Base-by-base conservation (phyloP, 768 basidiomycete species). In the Mycena haematopus region DNA sequence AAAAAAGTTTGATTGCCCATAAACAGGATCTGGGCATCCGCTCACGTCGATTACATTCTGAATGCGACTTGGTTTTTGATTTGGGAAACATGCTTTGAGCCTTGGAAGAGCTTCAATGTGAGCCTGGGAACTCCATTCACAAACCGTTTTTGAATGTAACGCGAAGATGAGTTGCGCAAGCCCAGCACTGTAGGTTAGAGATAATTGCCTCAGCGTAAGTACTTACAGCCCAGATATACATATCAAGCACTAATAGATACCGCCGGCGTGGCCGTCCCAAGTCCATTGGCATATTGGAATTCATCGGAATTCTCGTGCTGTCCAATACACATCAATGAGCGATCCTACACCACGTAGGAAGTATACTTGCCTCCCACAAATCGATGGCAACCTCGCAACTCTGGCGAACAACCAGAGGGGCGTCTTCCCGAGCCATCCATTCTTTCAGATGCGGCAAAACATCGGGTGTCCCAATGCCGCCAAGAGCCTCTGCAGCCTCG, bases 401-500 rank as follows among this genome's bases (percentile, higher is more conserved):
- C 77, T 99, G 96, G 57, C 90, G 85, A 3, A 99, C 97, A 22
- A 99, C 96, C 15, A 84, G 79, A 0, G 96, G 95, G 9, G 92
- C 87, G 69, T 95, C 92, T 62, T 84, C 81, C 65, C 88, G 82
- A 24, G 75, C 76, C 81, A 91, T 87, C 89, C 94, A 97, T 73
- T 95, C 91, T 67, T 87, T 86, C 38, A 99, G 78, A 65, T 95
- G 84, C 1, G 91, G 89, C 35, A 98, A 81, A 4, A 97, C 95
- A 56, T 96, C 95, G 0, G 93, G 92, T 2, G 91, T 94, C 27
- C 90, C 96, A 59, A 99, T 99, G 6, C 96, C 94, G n/a, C 97
- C 97, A 0, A 99, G 84, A 8, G 97, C 97, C 75, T 99, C 97
- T 4, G 97, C 97, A 25, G 96, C 97, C 75, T 99, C 97, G 69